These are phyloP conservation scores for Suillus americanus DNA, from an alignment of 768 basidiomycete genomes.

Conservation along the genomic window DNA sequence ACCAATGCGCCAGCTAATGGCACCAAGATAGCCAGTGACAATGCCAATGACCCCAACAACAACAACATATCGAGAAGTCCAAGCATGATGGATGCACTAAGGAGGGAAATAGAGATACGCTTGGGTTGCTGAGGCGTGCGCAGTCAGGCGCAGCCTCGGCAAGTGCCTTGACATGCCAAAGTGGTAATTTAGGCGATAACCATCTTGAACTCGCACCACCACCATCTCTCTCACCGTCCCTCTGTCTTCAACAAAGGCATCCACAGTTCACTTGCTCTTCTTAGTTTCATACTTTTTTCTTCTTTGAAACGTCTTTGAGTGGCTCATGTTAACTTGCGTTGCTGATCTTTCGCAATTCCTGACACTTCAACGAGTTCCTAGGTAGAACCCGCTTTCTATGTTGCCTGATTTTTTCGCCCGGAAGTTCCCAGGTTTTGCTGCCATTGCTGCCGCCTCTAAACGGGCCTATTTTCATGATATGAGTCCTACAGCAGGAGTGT, in stretches of 20 bases:
- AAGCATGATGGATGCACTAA: conserved; percentile 28
- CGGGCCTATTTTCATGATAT: background rate
- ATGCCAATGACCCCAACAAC: conserved; percentile 41
- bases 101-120: background rate
- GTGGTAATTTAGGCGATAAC: conserved; percentile 20
- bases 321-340: background rate
- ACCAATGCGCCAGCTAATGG: conserved; percentile 70
- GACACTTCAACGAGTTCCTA: background rate
- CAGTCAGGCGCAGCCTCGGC: conserved; percentile 25
- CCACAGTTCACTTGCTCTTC: background rate
- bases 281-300: background rate
- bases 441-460: background rate
- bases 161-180: conserved; percentile 24
- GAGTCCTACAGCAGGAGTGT: no score
- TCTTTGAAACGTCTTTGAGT: background rate
- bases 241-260: background rate
- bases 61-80: conserved; percentile 40
- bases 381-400: background rate
- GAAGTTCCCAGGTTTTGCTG: conserved; percentile 1
- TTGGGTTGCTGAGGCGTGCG: background rate
- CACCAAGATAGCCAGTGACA: conserved; percentile 59
- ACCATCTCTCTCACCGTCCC: conserved; percentile 21
- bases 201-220: conserved; percentile 33
- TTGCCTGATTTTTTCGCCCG: background rate
- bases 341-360: background rate